phyloP scores from a whole-genome alignment of 1,139 yeast genomes.

The Blastobotrys proliferans region DNA sequence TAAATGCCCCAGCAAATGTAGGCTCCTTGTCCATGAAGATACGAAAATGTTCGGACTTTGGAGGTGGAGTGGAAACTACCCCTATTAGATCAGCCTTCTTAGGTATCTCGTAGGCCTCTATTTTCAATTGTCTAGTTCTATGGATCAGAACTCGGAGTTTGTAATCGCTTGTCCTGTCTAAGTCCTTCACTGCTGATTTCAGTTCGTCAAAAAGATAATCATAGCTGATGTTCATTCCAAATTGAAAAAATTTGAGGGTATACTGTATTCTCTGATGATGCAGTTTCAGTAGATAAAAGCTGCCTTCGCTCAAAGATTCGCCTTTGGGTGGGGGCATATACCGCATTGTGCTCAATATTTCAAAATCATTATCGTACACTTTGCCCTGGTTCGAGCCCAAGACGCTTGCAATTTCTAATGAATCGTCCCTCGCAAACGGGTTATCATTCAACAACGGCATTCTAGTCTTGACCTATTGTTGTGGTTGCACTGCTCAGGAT shows the following conservation, averaged over 20 bases:
- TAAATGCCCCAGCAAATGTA: slow-evolving; percentile 63
- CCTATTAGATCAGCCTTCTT: slow-evolving; percentile 39
- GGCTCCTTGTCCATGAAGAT: slow-evolving; percentile 58
- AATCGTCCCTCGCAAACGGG: neutral
- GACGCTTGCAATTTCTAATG: neutral
- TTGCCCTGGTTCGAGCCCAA: neutral
- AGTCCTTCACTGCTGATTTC: slow-evolving; percentile 38
- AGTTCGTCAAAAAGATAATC: slow-evolving; percentile 45
- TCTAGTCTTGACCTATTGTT: neutral
- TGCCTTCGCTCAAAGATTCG: slow-evolving; percentile 17
- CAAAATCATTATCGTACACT: slow-evolving; percentile 36
- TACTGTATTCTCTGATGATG: slow-evolving; percentile 59
- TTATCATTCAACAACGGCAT: slow-evolving; percentile 1
- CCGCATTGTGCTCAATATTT: slow-evolving; percentile 62
- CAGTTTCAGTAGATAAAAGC: slow-evolving; percentile 53
- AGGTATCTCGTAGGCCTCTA: slow-evolving; percentile 48
- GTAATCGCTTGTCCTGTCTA: slow-evolving; percentile 39
- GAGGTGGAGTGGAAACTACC: slow-evolving; percentile 36
- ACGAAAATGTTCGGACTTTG: slow-evolving; percentile 43
- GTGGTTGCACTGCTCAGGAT: neutral
- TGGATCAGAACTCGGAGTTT: slow-evolving; percentile 57
- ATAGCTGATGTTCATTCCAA: slow-evolving; percentile 44
- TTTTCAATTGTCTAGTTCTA: slow-evolving; percentile 44
- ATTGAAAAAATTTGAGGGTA: slow-evolving; percentile 52
- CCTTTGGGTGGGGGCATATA: slow-evolving; percentile 53